Conservation (phyloP, 495 filamentous ascomycete species). For the Talaromyces borbonicus region DNA sequence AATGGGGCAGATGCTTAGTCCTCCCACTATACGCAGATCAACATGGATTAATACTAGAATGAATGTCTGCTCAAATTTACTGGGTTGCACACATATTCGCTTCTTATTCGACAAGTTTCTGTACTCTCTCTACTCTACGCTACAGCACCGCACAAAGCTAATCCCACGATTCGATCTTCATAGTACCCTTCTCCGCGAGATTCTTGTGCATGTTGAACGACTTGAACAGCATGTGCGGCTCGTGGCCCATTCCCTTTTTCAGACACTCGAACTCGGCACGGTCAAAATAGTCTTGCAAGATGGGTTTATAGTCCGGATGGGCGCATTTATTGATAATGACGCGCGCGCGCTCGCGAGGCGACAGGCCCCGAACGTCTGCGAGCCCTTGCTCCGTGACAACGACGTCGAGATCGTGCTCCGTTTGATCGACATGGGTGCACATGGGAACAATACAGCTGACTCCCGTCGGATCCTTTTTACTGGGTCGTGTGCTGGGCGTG, state of each 20-base stretch:
- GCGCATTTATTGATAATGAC: constrained; percentile 84
- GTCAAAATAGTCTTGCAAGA: constrained; percentile 74
- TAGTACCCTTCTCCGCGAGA: constrained; percentile 69
- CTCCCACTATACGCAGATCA: too few species aligned
- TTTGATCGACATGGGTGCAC: constrained; percentile 90
- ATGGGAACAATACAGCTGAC: constrained; percentile 85
- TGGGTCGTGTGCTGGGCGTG: constrained; percentile 69
- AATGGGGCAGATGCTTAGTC: too few species aligned
- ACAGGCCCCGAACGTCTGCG: constrained; percentile 76
- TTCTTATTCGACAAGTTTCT: background rate
- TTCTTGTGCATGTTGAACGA: constrained; percentile 85
- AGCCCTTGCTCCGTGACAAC: constrained; percentile 82
- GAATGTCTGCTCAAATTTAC: too few species aligned
- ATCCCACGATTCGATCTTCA: constrained; percentile 60
- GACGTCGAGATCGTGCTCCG: constrained; percentile 83
- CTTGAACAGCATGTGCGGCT: constrained; percentile 78
- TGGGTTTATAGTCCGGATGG: constrained; percentile 79
- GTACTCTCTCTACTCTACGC: background rate
- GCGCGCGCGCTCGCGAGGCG: constrained; percentile 68
- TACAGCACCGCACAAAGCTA: constrained; percentile 8
- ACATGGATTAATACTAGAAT: too few species aligned
- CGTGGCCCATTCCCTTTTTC: constrained; percentile 81
- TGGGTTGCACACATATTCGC: too few species aligned
- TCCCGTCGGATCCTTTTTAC: constrained; percentile 74
- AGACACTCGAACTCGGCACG: constrained; percentile 82